Percentiles rank a stretch among this genome's conserved stretches.
Conservation (phyloP, 805 yeast species). For the Yarrowia porcina region DNA sequence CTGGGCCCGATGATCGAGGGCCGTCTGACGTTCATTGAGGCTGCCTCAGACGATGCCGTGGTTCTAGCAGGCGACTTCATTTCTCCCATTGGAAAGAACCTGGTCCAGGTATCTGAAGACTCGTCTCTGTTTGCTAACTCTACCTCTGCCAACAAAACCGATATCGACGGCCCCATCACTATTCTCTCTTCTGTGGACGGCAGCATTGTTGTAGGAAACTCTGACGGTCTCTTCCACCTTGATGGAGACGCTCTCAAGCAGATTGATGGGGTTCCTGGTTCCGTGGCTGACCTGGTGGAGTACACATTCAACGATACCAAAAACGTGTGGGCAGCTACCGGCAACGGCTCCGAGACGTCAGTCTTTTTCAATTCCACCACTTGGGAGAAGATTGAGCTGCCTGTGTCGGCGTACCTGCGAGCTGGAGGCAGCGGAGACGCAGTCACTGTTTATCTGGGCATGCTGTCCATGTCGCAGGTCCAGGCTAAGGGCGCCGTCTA, state of each 20-base stretch:
- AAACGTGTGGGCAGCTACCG: background rate
- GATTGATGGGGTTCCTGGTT: background rate
- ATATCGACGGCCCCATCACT: slow-evolving; percentile 3
- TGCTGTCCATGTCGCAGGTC: slow-evolving; percentile 11
- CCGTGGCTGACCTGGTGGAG: background rate
- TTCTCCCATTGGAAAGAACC: slow-evolving; percentile 6
- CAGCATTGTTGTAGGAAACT: background rate
- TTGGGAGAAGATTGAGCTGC: background rate
- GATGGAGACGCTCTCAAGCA: background rate
- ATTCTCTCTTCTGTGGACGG: background rate
- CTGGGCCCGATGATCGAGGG: slow-evolving; percentile 34
- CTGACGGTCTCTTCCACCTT: background rate
- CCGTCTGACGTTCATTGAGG: background rate
- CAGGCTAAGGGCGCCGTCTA: slow-evolving; percentile 2
- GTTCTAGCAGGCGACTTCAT: slow-evolving; percentile 11
- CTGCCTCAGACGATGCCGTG: background rate
- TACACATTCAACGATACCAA: slow-evolving; percentile 7
- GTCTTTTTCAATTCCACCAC: slow-evolving; percentile 12
- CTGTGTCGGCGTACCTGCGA: background rate
- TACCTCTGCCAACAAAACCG: background rate
- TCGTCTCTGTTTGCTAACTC: background rate
- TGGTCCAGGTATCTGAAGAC: background rate
- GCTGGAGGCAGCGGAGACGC: slow-evolving; percentile 6
- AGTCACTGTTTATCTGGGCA: slow-evolving; percentile 15
- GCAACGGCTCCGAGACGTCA: background rate